Percentiles rank a stretch among this genome's conserved stretches.
Evolutionary conservation across 768 basidiomycete species (phyloP).

Genomic region (Lepiota brunneoincarnata): DNA sequence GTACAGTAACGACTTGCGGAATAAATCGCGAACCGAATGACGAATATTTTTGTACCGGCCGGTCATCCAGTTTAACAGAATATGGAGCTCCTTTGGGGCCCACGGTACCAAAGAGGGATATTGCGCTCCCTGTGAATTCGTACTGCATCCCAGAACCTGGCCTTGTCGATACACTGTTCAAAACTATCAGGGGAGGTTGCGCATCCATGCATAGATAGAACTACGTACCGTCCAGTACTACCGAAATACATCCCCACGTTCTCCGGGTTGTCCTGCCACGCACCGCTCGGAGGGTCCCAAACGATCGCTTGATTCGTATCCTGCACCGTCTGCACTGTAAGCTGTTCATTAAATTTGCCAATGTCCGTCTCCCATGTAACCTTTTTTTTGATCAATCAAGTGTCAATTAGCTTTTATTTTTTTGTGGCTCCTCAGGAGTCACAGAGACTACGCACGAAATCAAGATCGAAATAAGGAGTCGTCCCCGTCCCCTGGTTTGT

Average conservation of each 20-base stretch:
- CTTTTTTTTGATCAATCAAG: constrained; percentile 16
- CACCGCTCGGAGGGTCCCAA: constrained; percentile 24
- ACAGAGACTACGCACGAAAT: constrained; percentile 36
- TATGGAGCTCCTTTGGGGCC: constrained; percentile 29
- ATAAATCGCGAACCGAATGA: constrained; percentile 19
- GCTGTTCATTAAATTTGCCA: constrained; percentile 22
- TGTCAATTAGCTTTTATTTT: not conserved
- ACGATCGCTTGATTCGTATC: constrained; percentile 35
- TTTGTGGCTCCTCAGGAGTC: not conserved
- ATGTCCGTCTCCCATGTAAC: constrained; percentile 30
- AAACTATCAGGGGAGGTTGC: not conserved
- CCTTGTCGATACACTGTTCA: constrained; percentile 16
- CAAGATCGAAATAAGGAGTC: constrained; percentile 38
- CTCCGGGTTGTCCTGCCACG: constrained; percentile 31
- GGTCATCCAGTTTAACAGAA: constrained; percentile 27
- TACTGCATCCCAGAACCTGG: constrained; percentile 20
- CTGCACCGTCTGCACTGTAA: constrained; percentile 26
- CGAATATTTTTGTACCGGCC: constrained; percentile 15
- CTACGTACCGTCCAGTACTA: constrained; percentile 42
- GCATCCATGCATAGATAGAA: not conserved
- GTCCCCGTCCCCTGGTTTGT: constrained; percentile 22
- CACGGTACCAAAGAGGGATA: constrained; percentile 39
- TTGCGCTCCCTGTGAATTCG: constrained; percentile 28
- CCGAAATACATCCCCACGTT: constrained; percentile 40
- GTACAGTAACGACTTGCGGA: constrained; percentile 28